Evolutionary conservation across 2,329 filamentous ascomycete species (phyloP), one percentile per base, ranked within the genome.

Genomic region (Bipolaris bicolor): DNA sequence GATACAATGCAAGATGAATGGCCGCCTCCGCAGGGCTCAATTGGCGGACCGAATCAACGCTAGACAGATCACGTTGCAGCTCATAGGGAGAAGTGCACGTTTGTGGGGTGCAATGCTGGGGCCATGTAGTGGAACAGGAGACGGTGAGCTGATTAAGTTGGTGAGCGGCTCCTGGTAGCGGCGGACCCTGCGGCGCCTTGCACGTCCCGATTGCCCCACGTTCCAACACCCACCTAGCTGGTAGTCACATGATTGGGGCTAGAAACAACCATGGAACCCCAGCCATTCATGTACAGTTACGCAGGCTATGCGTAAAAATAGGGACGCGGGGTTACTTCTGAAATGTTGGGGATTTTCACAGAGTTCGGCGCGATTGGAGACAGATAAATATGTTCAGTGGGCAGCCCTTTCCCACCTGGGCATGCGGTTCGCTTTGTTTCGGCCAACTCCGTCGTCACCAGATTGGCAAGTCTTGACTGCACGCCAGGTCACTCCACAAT

Each of bases 361-460:
- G 26, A 29, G 29, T 37, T 26, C 40, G 33, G 26, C n/a, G 46
- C 11, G 15, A 20, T 29, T 49, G 29, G 29, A 10, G 29, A 4
- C 29, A 31, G 29, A 31, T 13, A 31, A 31, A 31, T 31, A 31
- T 11, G 10, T 46, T 24, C 52, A 51, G 54, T 34, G 46, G 60
- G 58, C 57, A 64, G 52, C 52, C 24, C 43, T 46, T 55, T 47
- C 49, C 46, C 46, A 45, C 45, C 43, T 36, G 41, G 43, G 44
- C 36, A 54, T 47, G 49, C 51, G 52, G 11, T 49, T 41, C 55
- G 43, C 52, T 44, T 49, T 46, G 18, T n/a, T 41, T 61, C 67
- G 65, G 67, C 60, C 67, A 67, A 39, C 66, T 68, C 67, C 67
- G 66, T 62, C 66, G 57, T 69, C 66, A 68, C 66, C 59, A 61